These are phyloP conservation scores for Penicillium janthinellum DNA, from an alignment of 2,329 filamentous ascomycete species.

Conservation along the genomic window DNA sequence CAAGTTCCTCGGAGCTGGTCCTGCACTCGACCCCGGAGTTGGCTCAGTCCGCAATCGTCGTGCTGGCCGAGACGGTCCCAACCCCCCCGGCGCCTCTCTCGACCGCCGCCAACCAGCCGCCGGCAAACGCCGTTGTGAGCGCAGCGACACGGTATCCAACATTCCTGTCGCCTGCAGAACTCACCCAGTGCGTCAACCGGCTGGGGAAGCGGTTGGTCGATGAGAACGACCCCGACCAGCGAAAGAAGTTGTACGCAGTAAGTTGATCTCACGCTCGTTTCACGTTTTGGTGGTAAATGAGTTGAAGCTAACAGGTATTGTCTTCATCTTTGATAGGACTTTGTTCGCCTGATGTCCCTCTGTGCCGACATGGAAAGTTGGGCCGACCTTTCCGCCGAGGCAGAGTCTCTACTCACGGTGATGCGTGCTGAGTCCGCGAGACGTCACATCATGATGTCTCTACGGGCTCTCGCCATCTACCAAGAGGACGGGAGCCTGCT, in stretches of 20 bases:
- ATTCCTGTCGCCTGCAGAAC: neutral
- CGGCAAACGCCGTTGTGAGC: neutral
- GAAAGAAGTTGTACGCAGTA: conserved; percentile 9
- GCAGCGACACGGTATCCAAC: neutral
- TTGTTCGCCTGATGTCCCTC: neutral
- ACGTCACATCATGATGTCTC: neutral
- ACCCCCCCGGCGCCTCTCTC: neutral
- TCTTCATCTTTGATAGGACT: conserved; percentile 1
- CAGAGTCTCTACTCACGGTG: neutral
- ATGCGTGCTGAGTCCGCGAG: conserved; percentile 2
- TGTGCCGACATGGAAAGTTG: conserved; percentile 4
- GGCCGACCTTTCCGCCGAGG: neutral
- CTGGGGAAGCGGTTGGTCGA: conserved; percentile 9
- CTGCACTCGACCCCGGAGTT: neutral
- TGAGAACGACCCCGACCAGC: conserved; percentile 1
- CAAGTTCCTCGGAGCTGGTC: neutral
- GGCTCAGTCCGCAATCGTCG: neutral
- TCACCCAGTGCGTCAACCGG: neutral
- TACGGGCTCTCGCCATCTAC: neutral
- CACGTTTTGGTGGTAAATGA: neutral
- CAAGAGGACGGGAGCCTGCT: neutral
- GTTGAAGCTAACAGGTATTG: neutral
- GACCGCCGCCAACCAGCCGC: neutral
- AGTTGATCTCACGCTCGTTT: neutral
- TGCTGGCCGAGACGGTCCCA: neutral